Base-by-base conservation (phyloP, 1,284 basidiomycete genomes). In the Mycena sp. region DNA sequence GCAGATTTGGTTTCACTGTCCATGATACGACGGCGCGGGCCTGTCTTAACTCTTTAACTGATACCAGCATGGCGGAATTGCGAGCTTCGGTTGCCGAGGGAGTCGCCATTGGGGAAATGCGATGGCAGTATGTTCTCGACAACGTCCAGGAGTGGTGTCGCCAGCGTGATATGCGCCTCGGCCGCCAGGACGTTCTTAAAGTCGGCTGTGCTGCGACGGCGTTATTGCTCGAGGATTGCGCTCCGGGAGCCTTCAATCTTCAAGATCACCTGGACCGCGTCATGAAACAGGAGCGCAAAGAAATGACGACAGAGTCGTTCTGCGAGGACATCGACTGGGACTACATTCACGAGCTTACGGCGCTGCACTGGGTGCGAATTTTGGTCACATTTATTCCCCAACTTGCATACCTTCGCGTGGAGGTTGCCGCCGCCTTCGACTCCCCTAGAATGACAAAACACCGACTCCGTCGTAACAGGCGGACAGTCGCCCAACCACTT, bases 401-500 rank as follows among this genome's bases (percentile, higher is more conserved):
- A 35, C 48, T 51, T 28, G 3, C 25, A 1, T n/a, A 38, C 16
- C 56, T 58, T 26, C 28, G 38, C 12, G n/a, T 17, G 21, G 21
- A 51, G 0, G 40, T 58, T 0, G 5, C 26, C 0, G 25, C 19
- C 4, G 4, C 23, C 1, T 51, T 51, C 10, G 23, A 41, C n/a
- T 43, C 48, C 0, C 25, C 10, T 3, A 19, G 16, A 14, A 64
- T 67, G 21, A 49, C 58, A 1, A 67, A 65, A 6, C 62, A 51
- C n/a, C 58, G 58, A 6, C 46, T 62, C 17, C 54, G 16, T 4
- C 30, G 51, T 0, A 35, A 19, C 4, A 49, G 54, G 4, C 46
- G 45, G 10, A 59, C 67, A 0, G 21, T 23, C 16, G 41, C 64
- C 6, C 65, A 69, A n/a, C 65, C 65, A 1, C 40, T 69, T 17